These are phyloP conservation scores for Macrolepiota fuliginosa DNA, from an alignment of 768 basidiomycete species.

Conservation along the genomic window DNA sequence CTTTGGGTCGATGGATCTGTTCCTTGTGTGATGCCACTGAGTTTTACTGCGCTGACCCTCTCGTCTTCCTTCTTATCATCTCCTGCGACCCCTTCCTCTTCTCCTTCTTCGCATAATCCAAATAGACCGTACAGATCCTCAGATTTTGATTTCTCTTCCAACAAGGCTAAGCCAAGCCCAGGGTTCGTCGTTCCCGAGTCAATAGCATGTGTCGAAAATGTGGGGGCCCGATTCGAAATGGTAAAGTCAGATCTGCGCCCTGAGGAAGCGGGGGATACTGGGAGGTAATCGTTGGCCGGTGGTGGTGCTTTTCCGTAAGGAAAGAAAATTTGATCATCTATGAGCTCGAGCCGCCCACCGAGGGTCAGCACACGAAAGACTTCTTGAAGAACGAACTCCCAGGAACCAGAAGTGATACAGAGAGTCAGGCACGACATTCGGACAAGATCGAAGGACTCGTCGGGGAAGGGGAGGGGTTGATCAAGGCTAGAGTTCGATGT, in stretches of 20 bases:
- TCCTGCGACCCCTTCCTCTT: conserved; percentile 23
- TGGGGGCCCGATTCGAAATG: conserved; percentile 21
- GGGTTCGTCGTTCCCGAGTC: conserved; percentile 16
- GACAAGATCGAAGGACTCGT: conserved; percentile 64
- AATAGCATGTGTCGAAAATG: conserved; percentile 26
- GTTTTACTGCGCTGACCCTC: conserved; percentile 24
- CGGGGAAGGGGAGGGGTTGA: conserved; percentile 57
- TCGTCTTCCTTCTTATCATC: conserved; percentile 26
- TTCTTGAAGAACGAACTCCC: conserved; percentile 61
- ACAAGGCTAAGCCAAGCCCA: conserved; percentile 25
- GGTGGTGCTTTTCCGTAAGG: conserved; percentile 41
- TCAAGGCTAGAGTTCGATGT: conserved; percentile 40
- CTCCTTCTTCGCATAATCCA: conserved; percentile 26
- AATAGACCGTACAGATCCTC: conserved; percentile 23
- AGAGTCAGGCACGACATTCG: conserved; percentile 68
- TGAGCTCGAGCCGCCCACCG: conserved; percentile 65
- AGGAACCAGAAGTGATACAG: conserved; percentile 54
- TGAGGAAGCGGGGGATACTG: conserved; percentile 1
- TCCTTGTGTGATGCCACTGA: conserved; percentile 11
- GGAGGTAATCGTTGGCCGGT: not conserved
- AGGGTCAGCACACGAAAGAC: conserved; percentile 56
- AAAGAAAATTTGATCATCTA: conserved; percentile 68
- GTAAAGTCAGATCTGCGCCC: not conserved
- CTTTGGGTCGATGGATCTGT: not conserved
- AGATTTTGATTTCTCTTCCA: conserved; percentile 20